phyloP scores from a whole-genome alignment of 2,329 filamentous ascomycete genomes.

The Penicillium sp. region DNA sequence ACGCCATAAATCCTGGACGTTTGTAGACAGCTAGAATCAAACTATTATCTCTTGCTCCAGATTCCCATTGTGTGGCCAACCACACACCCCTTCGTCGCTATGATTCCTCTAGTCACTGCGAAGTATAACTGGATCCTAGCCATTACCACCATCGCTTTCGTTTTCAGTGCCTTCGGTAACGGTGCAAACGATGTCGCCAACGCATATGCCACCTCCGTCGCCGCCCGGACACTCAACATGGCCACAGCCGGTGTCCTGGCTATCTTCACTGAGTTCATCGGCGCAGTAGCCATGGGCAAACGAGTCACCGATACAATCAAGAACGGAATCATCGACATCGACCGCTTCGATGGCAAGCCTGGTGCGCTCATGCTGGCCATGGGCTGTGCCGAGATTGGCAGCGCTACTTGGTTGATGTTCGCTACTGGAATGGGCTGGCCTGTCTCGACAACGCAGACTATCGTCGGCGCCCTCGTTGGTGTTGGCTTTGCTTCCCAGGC shows the following conservation, averaged over 20 bases:
- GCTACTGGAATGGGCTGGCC: slow-evolving; percentile 39
- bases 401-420: slow-evolving; percentile 38
- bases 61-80: background rate
- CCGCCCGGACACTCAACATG: slow-evolving; percentile 53
- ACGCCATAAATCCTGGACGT: background rate
- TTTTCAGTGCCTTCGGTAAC: slow-evolving; percentile 30
- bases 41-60: background rate
- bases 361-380: slow-evolving; percentile 42
- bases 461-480: slow-evolving; percentile 38
- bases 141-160: slow-evolving; percentile 28
- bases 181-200: slow-evolving; percentile 52
- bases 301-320: slow-evolving; percentile 47
- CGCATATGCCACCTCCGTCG: slow-evolving; percentile 54
- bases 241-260: slow-evolving; percentile 52
- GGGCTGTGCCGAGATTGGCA: slow-evolving; percentile 36
- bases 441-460: slow-evolving; percentile 44
- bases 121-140: slow-evolving; percentile 33
- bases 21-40: background rate
- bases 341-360: slow-evolving; percentile 36
- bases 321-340: slow-evolving; percentile 43
- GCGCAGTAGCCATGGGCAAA: slow-evolving; percentile 53
- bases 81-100: slow-evolving; percentile 6
- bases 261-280: slow-evolving; percentile 51
- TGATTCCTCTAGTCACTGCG: slow-evolving; percentile 24
- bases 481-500: slow-evolving; percentile 27